phyloP scores from a whole-genome alignment of 2,329 filamentous ascomycete species.

The Aciculosporium take region DNA sequence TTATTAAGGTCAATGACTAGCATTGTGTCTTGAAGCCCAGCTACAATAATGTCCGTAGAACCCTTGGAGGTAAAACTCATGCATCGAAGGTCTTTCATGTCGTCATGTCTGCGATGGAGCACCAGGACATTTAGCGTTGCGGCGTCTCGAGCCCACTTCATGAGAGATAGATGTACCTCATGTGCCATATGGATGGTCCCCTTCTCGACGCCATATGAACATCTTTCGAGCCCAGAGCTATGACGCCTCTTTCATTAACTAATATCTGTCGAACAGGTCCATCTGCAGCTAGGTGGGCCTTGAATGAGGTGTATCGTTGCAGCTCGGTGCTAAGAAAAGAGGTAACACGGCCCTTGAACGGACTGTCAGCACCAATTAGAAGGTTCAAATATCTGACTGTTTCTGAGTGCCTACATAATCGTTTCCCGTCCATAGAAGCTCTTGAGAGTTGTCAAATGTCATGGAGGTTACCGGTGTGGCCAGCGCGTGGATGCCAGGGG shows the following conservation, averaged over 20 bases:
- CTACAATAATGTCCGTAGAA: slow-evolving; percentile 70
- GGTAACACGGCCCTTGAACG: slow-evolving; percentile 60
- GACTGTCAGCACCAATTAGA: slow-evolving; percentile 12
- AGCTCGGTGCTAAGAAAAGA: slow-evolving; percentile 81
- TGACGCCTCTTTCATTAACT: slow-evolving; percentile 79
- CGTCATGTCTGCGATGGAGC: slow-evolving; percentile 38
- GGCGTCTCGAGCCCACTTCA: background rate
- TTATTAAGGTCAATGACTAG: slow-evolving; percentile 59
- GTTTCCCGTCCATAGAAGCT: slow-evolving; percentile 87
- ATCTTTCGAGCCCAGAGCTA: slow-evolving; percentile 69
- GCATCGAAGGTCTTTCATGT: slow-evolving; percentile 78
- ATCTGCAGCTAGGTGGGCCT: slow-evolving; percentile 58
- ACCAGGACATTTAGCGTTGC: background rate
- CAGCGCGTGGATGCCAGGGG: slow-evolving; percentile 55
- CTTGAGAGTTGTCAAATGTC: slow-evolving; percentile 78
- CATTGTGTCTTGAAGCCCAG: slow-evolving; percentile 76
- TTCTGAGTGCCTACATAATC: slow-evolving; percentile 51
- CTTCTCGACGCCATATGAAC: slow-evolving; percentile 79
- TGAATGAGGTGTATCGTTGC: slow-evolving; percentile 80
- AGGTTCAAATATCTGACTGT: background rate
- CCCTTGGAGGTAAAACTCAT: slow-evolving; percentile 92
- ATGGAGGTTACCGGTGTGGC: slow-evolving; percentile 63
- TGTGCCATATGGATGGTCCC: slow-evolving; percentile 78
- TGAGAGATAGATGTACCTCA: slow-evolving; percentile 38
- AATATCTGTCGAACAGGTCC: slow-evolving; percentile 77